Base-by-base conservation (phyloP, 1,284 basidiomycete species). In the Tylopilus orsonianus region DNA sequence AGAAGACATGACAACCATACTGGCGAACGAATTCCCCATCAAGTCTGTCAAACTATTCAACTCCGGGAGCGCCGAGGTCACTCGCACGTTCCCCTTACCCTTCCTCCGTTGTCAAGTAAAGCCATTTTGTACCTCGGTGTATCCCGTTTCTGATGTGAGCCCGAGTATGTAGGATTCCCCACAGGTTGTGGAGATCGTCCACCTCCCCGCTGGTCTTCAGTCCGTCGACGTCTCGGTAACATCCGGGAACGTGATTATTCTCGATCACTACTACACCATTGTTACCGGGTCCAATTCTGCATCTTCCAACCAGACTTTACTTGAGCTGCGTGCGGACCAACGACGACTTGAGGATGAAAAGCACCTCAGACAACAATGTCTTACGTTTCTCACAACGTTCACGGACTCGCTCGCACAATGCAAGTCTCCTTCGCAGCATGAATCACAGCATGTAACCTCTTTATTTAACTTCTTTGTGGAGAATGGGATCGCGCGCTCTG, bases 331-430 rank as follows among this genome's bases (percentile, higher is more conserved):
- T 27, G 16, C 27, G 8, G 50, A 61, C 18, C 52, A 32, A 14
- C 22, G 37, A n/a, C 50, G 45, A 16, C 45, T 65, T 9, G 33
- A 46, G 37, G 52, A 65, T 13, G 62, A 61, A 30, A 50, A n/a
- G 14, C 44, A 48, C 2, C 27, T 59, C 43, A 61, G 58, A 40
- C 48, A 61, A 27, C 49, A 59, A 27, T 51, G 60, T 32, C 43
- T 61, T 37, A 34, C 38, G 8, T 61, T 65, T 33, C 47, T 65
- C 16, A 55, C 58, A 2, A 65, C 62, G 2, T 63, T 57, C 30
- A 65, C 63, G 56, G 49, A 60, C 30, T 58, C 61, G 10, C 57
- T 61, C 6, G 59, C 61, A 3, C 54, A 62, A 33, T 60, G 57
- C 48, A 55, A 58, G 10, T 39, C 40, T 18, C 26, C 46, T 0